A percentile compares a stretch with the other conserved stretches of the same genome.
phyloP scores from a whole-genome alignment of 75 land plant genomes.

The Cupressus sempervirens region DNA sequence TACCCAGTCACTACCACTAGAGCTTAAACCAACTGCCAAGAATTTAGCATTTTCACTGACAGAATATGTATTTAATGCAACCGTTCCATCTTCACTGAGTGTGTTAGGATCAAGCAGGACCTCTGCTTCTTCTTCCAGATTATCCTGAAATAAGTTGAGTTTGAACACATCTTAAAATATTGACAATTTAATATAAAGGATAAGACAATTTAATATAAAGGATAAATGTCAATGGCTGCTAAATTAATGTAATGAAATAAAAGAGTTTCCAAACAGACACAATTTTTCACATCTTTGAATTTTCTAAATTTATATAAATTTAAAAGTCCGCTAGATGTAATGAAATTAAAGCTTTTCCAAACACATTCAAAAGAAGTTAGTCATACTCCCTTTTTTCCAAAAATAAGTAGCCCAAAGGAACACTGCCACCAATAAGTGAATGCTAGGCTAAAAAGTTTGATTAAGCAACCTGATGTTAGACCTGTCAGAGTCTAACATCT shows the following conservation, averaged over 20 bases:
- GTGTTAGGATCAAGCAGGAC: conserved; percentile 85
- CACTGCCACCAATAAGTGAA: too few relatives aligned
- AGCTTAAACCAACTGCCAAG: conserved; percentile 81
- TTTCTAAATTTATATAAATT: neutral
- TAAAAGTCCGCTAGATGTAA: neutral
- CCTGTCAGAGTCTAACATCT: too few relatives aligned
- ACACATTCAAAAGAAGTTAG: neutral
- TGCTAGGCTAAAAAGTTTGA: too few relatives aligned
- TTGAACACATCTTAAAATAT: neutral
- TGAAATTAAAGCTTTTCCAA: neutral
- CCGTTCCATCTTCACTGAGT: conserved; percentile 92
- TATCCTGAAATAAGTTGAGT: conserved; percentile 45
- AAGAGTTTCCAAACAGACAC: neutral
- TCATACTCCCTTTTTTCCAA: neutral
- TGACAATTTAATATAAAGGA: neutral
- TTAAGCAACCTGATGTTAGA: too few relatives aligned
- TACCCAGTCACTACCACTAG: conserved; percentile 98
- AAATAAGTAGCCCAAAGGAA: too few relatives aligned
- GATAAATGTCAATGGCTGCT: neutral
- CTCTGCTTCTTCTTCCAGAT: conserved; percentile 64
- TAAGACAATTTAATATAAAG: neutral
- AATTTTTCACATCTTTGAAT: neutral
- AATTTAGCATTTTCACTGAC: conserved; percentile 85
- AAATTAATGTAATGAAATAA: neutral
- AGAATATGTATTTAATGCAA: conserved; percentile 39